Evolutionary conservation across 352 stramenopile genomes (phyloP).

Genomic region (Globisporangium takayamanum): DNA sequence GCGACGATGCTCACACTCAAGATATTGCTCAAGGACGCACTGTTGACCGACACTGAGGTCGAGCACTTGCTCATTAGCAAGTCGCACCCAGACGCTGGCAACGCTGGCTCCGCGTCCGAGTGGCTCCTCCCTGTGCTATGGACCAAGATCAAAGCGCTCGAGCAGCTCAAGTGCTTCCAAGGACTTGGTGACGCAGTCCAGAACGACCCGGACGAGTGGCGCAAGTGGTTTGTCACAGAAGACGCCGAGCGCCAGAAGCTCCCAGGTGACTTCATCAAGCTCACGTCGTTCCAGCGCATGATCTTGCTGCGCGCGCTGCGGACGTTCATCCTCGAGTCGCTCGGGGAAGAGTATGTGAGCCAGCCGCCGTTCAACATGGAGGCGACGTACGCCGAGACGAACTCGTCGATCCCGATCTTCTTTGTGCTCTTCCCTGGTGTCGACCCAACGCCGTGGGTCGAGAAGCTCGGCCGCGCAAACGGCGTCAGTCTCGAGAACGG

Average conservation of each 20-base stretch:
- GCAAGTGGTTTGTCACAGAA: slow-evolving; percentile 94
- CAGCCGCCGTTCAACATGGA: slow-evolving; percentile 92
- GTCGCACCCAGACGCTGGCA: slow-evolving; percentile 83
- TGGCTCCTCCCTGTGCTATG: slow-evolving; percentile 90
- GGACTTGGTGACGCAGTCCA: slow-evolving; percentile 94
- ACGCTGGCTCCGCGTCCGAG: slow-evolving; percentile 90
- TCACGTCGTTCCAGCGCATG: slow-evolving; percentile 77
- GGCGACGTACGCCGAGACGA: slow-evolving; percentile 89
- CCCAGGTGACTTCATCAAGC: slow-evolving; percentile 89
- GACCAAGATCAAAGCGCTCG: slow-evolving; percentile 91
- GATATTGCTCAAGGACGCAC: slow-evolving; percentile 88
- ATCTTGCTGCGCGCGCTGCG: slow-evolving; percentile 88
- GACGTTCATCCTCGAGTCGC: slow-evolving; percentile 86
- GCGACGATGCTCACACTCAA: slow-evolving; percentile 93
- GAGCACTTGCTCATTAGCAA: slow-evolving; percentile 89
- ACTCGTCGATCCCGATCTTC: slow-evolving; percentile 90
- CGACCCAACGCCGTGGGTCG: slow-evolving; percentile 93
- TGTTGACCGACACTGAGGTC: slow-evolving; percentile 84
- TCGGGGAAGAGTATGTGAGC: slow-evolving; percentile 89
- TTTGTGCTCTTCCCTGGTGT: slow-evolving; percentile 95
- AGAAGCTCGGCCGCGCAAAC: slow-evolving; percentile 83
- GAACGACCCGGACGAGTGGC: slow-evolving; percentile 95
- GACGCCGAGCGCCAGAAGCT: slow-evolving; percentile 92
- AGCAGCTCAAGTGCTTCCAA: slow-evolving; percentile 89
- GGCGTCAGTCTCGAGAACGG: slow-evolving; percentile 90